phyloP scores from a whole-genome alignment of 768 basidiomycete species.

The Collybia sordida region DNA sequence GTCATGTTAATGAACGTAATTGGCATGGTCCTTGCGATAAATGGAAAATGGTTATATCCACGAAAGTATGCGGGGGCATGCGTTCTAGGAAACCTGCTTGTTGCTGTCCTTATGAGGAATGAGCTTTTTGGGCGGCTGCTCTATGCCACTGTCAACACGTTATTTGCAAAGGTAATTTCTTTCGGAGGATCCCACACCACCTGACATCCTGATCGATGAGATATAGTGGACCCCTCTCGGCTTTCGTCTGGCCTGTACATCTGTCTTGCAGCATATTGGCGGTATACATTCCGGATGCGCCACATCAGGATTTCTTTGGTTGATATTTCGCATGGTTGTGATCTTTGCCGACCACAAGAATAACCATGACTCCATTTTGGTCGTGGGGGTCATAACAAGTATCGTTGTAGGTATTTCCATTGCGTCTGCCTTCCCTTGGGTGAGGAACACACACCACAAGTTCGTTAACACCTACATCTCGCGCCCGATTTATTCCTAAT shows the following conservation, averaged over 20 bases:
- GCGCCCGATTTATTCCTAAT: constrained; percentile 1
- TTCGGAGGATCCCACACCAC: not conserved
- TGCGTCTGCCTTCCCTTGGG: constrained; percentile 72
- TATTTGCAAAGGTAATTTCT: constrained; percentile 61
- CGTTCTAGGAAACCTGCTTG: constrained; percentile 69
- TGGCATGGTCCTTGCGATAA: constrained; percentile 58
- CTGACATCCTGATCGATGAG: constrained; percentile 7
- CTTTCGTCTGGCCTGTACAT: constrained; percentile 73
- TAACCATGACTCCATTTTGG: constrained; percentile 55
- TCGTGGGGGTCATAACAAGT: constrained; percentile 61
- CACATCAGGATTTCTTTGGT: constrained; percentile 67
- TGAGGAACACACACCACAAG: constrained; percentile 83
- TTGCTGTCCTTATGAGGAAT: constrained; percentile 74
- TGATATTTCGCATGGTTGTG: constrained; percentile 59
- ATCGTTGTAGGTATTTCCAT: constrained; percentile 62
- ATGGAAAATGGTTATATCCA: constrained; percentile 68
- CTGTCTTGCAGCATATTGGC: constrained; percentile 73
- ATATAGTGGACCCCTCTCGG: constrained; percentile 69
- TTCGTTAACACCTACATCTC: constrained; percentile 27
- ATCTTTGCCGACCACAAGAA: constrained; percentile 49
- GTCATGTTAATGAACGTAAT: constrained; percentile 61
- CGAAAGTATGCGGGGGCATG: constrained; percentile 60
- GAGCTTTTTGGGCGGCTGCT: constrained; percentile 73
- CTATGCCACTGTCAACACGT: constrained; percentile 64
- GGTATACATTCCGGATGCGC: constrained; percentile 81